These are phyloP conservation scores for Trichosporon sp. DNA, from an alignment of 1,284 basidiomycete species.

Conservation along the genomic window DNA sequence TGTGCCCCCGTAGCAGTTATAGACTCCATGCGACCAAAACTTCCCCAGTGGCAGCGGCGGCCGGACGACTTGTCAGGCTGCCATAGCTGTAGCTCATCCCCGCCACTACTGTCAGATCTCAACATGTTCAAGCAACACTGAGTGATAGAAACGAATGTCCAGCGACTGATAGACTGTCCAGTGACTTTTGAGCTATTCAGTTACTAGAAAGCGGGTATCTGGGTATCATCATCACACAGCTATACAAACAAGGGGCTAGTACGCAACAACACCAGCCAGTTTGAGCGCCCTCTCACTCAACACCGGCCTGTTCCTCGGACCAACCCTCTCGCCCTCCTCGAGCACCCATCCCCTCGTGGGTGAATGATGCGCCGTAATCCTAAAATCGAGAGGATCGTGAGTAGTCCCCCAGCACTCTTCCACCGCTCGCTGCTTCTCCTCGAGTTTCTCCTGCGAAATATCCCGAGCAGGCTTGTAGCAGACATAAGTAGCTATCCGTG, in stretches of 20 bases:
- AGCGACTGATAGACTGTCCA: too few relatives aligned
- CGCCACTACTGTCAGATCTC: too few relatives aligned
- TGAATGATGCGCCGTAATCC: constrained; percentile 8
- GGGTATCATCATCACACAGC: too few relatives aligned
- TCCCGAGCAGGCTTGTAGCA: constrained; percentile 40
- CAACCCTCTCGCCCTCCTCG: constrained; percentile 24
- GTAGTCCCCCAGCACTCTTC: constrained; percentile 25
- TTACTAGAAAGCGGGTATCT: too few relatives aligned
- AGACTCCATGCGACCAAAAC: too few relatives aligned
- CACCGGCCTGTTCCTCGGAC: constrained; percentile 20
- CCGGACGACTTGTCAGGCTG: too few relatives aligned
- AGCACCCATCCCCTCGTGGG: constrained; percentile 15
- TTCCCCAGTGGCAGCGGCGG: too few relatives aligned
- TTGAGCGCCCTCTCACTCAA: constrained; percentile 19
- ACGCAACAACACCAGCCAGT: constrained; percentile 27
- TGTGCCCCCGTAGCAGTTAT: too few relatives aligned
- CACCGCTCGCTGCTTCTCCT: constrained; percentile 22
- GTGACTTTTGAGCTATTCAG: too few relatives aligned
- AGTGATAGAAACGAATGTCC: too few relatives aligned
- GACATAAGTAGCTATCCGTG: constrained; percentile 39
- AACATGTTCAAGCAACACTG: neutral
- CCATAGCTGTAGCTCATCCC: too few relatives aligned
- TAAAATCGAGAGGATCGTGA: constrained; percentile 38
- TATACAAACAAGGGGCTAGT: too few relatives aligned
- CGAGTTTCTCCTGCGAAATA: constrained; percentile 23